Conservation (phyloP, 345 rosid genomes). For the Eucalyptus lansdowneana region DNA sequence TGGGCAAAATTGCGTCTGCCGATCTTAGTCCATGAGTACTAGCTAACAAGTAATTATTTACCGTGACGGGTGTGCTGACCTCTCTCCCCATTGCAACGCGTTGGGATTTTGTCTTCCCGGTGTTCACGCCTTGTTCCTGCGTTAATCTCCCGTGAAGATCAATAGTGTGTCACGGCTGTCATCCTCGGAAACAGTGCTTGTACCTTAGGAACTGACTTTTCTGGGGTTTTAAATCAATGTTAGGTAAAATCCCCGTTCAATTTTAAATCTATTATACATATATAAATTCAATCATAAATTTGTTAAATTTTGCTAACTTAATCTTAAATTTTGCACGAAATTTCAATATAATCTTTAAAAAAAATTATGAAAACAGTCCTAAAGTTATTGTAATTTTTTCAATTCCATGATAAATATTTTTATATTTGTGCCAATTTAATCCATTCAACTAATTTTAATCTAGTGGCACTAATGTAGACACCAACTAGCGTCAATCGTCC, state of each 20-base stretch:
- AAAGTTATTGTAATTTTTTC: too few species aligned
- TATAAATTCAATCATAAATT: not conserved
- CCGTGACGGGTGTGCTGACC: not conserved
- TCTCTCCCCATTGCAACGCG: not conserved
- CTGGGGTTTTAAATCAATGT: not conserved
- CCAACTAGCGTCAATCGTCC: accelerated
- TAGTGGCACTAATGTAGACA: too few species aligned
- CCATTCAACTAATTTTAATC: too few species aligned
- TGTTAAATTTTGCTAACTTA: too few species aligned
- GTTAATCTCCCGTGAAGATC: not conserved
- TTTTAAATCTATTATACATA: too few species aligned
- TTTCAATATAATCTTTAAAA: not conserved
- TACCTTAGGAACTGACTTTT: not conserved
- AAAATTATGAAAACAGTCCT: too few species aligned
- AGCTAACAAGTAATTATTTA: not conserved
- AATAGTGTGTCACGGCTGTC: accelerated
- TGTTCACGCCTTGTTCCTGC: not conserved
- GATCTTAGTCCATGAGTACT: not conserved
- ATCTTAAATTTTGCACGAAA: not conserved
- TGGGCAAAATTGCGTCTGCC: not conserved
- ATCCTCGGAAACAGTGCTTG: not conserved
- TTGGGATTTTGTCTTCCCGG: not conserved
- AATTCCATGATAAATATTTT: too few species aligned
- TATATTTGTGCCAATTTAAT: accelerated
- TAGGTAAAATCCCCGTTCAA: not conserved